Percentiles rank a stretch among this genome's conserved stretches.
These are phyloP conservation scores for Ustilago hordei DNA, from an alignment of 1,284 basidiomycete genomes.

Conservation along the genomic window DNA sequence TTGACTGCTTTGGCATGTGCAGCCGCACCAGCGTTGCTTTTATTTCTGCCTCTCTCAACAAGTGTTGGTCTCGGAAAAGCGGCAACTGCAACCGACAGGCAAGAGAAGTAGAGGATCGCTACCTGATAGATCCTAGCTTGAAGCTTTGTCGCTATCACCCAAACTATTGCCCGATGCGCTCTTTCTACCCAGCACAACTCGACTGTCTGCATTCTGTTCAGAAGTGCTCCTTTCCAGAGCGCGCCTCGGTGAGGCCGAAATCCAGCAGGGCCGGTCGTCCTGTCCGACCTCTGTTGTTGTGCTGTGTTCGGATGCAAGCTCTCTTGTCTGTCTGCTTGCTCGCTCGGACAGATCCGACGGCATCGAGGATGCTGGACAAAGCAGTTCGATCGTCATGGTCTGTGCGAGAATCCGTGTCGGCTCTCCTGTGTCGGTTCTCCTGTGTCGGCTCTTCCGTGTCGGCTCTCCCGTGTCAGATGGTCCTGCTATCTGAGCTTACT, in stretches of 20 bases:
- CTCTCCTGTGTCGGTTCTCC: too few relatives aligned
- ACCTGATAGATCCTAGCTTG: background rate
- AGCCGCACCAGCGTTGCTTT: constrained; percentile 8
- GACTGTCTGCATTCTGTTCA: background rate
- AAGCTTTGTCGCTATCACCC: background rate
- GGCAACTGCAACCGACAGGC: background rate
- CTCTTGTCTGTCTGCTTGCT: background rate
- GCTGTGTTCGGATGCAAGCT: background rate
- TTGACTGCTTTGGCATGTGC: constrained; percentile 19
- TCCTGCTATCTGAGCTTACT: too few relatives aligned
- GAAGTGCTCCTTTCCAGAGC: background rate
- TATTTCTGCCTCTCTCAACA: background rate
- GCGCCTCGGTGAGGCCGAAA: constrained; percentile 20
- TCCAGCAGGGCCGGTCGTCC: background rate
- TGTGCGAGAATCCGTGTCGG: too few relatives aligned
- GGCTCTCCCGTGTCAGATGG: too few relatives aligned
- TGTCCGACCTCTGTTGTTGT: background rate
- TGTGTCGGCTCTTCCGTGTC: too few relatives aligned
- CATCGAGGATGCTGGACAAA: background rate
- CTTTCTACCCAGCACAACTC: background rate
- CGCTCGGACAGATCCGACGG: background rate
- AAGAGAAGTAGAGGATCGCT: too few relatives aligned
- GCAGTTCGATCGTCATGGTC: background rate
- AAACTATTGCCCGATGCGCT: background rate
- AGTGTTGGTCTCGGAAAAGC: constrained; percentile 36